phyloP scores from a whole-genome alignment of 176 grass and related monocot genomes.

The Dendrocalamus sinicus region DNA sequence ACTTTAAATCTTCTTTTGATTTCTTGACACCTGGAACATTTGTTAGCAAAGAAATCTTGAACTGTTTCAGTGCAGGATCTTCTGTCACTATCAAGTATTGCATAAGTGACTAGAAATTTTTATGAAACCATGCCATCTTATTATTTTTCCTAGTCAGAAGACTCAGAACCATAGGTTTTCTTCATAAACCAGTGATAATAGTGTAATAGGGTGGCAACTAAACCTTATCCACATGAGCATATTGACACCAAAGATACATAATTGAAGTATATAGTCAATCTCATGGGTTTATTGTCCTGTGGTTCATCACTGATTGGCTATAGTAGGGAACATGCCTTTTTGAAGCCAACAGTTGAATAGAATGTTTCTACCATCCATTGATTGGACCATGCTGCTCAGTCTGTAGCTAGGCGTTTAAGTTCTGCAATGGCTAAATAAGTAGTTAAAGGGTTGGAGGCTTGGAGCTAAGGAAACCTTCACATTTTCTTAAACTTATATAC shows the following conservation, averaged over 20 bases:
- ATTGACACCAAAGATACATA: slow-evolving; percentile 14
- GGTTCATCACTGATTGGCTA: not conserved
- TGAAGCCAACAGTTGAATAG: not conserved
- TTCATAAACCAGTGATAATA: not conserved
- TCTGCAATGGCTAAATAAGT: slow-evolving; percentile 1
- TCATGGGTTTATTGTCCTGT: not conserved
- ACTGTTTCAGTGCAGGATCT: not conserved
- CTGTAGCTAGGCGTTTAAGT: not conserved
- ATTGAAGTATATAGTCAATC: not conserved
- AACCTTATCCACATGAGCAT: not conserved
- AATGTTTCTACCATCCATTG: slow-evolving; percentile 3
- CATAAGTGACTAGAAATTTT: slow-evolving; percentile 1
- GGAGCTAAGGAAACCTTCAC: not conserved
- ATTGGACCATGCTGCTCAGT: not conserved
- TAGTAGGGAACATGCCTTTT: not conserved
- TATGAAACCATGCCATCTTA: slow-evolving; percentile 14
- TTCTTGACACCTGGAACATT: slow-evolving; percentile 4
- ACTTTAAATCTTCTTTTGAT: slow-evolving; percentile 1
- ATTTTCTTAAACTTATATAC: not conserved
- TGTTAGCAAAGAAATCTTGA: not conserved
- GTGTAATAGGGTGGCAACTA: not conserved
- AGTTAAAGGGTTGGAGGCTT: not conserved
- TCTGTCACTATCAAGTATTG: slow-evolving; percentile 28
- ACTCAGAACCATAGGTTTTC: not conserved
- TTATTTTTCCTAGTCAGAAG: not conserved